A percentile compares a stretch with the other conserved stretches of the same genome.
phyloP scores from a whole-genome alignment of 441 rosid species.

The Heliophila coronopifolia region DNA sequence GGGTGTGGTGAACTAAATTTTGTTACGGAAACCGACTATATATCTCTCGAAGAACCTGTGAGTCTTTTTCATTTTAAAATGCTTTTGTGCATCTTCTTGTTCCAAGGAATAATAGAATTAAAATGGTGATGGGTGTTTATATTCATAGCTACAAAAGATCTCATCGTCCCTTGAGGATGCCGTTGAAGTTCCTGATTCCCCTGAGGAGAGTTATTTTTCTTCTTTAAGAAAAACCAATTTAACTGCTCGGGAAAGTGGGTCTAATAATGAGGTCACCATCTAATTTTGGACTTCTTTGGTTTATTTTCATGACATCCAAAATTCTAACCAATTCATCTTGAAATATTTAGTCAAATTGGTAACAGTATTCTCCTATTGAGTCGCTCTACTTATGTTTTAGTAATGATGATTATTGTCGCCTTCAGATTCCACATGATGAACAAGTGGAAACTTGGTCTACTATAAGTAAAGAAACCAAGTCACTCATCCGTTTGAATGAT shows the following conservation, averaged over 20 bases:
- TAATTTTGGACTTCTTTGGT: background rate
- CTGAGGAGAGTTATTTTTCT: slow-evolving; percentile 28
- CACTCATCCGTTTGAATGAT: slow-evolving; percentile 33
- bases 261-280: slow-evolving; percentile 49
- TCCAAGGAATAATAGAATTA: background rate
- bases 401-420: slow-evolving; percentile 17
- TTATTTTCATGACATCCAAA: background rate
- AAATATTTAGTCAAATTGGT: slow-evolving; percentile 27
- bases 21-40: background rate
- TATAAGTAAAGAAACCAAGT: slow-evolving; percentile 39
- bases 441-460: slow-evolving; percentile 31
- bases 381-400: slow-evolving; percentile 14
- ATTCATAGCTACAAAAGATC: slow-evolving; percentile 30
- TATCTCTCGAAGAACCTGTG: slow-evolving; percentile 36
- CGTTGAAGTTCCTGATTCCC: slow-evolving; percentile 61
- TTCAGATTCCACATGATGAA: slow-evolving; percentile 30
- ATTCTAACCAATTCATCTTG: background rate
- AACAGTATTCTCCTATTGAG: slow-evolving; percentile 13
- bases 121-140: slow-evolving; percentile 21
- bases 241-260: slow-evolving; percentile 31
- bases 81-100: background rate
- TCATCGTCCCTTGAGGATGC: slow-evolving; percentile 41
- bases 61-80: background rate
- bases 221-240: slow-evolving; percentile 28
- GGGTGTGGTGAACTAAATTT: slow-evolving; percentile 16